Percentiles rank a stretch among this genome's conserved stretches.
Evolutionary conservation across 208 protist genomes (phyloP).

Genomic region (Vickermania spadyakhi): DNA sequence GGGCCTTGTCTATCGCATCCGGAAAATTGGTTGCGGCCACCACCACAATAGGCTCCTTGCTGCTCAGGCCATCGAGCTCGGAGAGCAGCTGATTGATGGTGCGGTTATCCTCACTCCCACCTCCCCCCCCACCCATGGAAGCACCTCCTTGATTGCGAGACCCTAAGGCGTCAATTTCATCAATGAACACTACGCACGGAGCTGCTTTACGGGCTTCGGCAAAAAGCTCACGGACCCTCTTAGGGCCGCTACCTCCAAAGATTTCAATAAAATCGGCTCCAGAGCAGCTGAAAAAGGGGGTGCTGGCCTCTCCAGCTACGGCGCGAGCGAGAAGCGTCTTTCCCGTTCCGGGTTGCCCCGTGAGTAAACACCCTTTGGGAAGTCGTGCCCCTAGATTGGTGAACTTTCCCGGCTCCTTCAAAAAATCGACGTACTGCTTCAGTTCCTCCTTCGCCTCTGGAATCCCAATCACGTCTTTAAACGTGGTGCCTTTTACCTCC

Average conservation of each 20-base stretch:
- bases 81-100: slow-evolving; percentile 97
- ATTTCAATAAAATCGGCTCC: slow-evolving; percentile 98
- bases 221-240: slow-evolving; percentile 96
- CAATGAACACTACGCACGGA: slow-evolving; percentile 97
- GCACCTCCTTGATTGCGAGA: slow-evolving; percentile 75
- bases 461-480: slow-evolving; percentile 95
- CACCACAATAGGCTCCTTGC: slow-evolving; percentile 93
- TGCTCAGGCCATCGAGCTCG: slow-evolving; percentile 93
- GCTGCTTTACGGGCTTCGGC: slow-evolving; percentile 89
- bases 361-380: slow-evolving; percentile 94
- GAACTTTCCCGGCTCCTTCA: slow-evolving; percentile 96
- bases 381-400: slow-evolving; percentile 94
- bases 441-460: slow-evolving; percentile 97
- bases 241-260: slow-evolving; percentile 94
- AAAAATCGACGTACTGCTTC: slow-evolving; percentile 97
- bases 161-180: slow-evolving; percentile 99
- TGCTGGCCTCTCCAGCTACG: slow-evolving; percentile 92
- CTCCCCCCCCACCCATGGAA: slow-evolving; percentile 73
- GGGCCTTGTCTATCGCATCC: slow-evolving; percentile 91
- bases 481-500: slow-evolving; percentile 81
- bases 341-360: slow-evolving; percentile 96
- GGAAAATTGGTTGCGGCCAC: slow-evolving; percentile 97
- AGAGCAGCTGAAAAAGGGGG: slow-evolving; percentile 93
- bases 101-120: slow-evolving; percentile 90
- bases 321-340: slow-evolving; percentile 97